A percentile compares a stretch with the other conserved stretches of the same genome.
These are phyloP conservation scores for Strobilomyces echinocephalus DNA, from an alignment of 768 basidiomycete genomes.

Conservation along the genomic window DNA sequence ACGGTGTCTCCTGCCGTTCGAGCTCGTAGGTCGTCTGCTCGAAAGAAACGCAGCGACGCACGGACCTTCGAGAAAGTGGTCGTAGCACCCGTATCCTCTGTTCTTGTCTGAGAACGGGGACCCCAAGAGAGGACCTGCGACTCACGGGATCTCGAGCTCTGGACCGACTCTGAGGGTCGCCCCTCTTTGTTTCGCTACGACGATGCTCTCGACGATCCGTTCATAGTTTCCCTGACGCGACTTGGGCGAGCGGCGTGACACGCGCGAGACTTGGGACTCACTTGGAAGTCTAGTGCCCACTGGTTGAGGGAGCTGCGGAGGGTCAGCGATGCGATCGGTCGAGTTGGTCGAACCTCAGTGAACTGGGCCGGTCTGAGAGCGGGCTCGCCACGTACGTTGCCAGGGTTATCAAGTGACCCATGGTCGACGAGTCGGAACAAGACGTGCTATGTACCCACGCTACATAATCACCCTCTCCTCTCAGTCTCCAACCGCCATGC, in stretches of 20 bases:
- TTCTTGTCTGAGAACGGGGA: neutral
- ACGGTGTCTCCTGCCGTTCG: slow-evolving; percentile 77
- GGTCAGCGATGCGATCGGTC: slow-evolving; percentile 10
- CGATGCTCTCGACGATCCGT: slow-evolving; percentile 83
- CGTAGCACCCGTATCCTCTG: slow-evolving; percentile 95
- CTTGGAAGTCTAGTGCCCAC: slow-evolving; percentile 95
- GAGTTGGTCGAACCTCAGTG: slow-evolving; percentile 5
- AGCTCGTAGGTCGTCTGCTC: neutral
- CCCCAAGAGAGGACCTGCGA: neutral
- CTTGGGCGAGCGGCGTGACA: neutral
- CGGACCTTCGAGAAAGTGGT: slow-evolving; percentile 94
- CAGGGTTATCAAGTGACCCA: slow-evolving; percentile 80
- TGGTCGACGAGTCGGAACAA: slow-evolving; percentile 22
- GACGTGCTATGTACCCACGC: no score
- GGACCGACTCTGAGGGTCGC: slow-evolving; percentile 93
- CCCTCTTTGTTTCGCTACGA: slow-evolving; percentile 80
- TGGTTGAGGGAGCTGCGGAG: slow-evolving; percentile 81
- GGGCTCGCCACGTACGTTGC: no score
- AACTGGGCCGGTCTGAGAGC: slow-evolving; percentile 3
- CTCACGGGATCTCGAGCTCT: slow-evolving; percentile 91
- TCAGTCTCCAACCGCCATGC: no score
- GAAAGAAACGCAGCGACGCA: neutral
- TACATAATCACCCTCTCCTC: no score
- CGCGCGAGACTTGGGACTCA: slow-evolving; percentile 27
- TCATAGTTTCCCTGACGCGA: slow-evolving; percentile 81